Evolutionary conservation across 768 basidiomycete species (phyloP).

Genomic region (Kwoniella sp.): DNA sequence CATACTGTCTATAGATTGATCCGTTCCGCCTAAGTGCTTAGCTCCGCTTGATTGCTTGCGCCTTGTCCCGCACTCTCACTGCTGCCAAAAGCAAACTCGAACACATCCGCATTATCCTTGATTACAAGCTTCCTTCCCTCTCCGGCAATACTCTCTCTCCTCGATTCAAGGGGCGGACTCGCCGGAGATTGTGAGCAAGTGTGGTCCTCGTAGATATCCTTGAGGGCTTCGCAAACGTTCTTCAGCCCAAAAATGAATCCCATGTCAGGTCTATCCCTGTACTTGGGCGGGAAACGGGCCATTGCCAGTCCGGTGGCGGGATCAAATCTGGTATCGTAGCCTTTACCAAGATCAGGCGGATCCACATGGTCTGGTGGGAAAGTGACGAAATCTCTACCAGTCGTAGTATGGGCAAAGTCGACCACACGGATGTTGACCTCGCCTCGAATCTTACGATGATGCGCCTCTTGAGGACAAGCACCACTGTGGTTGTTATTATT

Average conservation of each 20-base stretch:
- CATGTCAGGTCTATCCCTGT: slow-evolving; percentile 82
- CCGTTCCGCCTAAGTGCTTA: slow-evolving; percentile 26
- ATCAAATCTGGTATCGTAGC: slow-evolving; percentile 80
- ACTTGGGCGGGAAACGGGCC: slow-evolving; percentile 92
- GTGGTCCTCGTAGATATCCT: slow-evolving; percentile 85
- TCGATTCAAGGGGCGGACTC: neutral
- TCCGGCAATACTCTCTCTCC: slow-evolving; percentile 13
- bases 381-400: slow-evolving; percentile 84
- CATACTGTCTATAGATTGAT: no score
- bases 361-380: slow-evolving; percentile 60
- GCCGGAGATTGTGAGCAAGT: slow-evolving; percentile 63
- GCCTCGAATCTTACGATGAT: slow-evolving; percentile 66
- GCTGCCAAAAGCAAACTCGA: slow-evolving; percentile 26
- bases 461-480: slow-evolving; percentile 1
- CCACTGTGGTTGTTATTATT: neutral
- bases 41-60: slow-evolving; percentile 10
- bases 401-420: slow-evolving; percentile 98
- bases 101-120: slow-evolving; percentile 43
- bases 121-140: slow-evolving; percentile 6
- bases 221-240: slow-evolving; percentile 73
- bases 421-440: slow-evolving; percentile 95
- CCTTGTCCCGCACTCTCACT: slow-evolving; percentile 5
- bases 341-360: slow-evolving; percentile 61
- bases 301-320: slow-evolving; percentile 78
- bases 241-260: slow-evolving; percentile 91